Percentiles rank a stretch among this genome's conserved stretches.
These are phyloP conservation scores for Apophysomyces variabilis DNA, from an alignment of 371 early-diverging fungal species.

Conservation along the genomic window DNA sequence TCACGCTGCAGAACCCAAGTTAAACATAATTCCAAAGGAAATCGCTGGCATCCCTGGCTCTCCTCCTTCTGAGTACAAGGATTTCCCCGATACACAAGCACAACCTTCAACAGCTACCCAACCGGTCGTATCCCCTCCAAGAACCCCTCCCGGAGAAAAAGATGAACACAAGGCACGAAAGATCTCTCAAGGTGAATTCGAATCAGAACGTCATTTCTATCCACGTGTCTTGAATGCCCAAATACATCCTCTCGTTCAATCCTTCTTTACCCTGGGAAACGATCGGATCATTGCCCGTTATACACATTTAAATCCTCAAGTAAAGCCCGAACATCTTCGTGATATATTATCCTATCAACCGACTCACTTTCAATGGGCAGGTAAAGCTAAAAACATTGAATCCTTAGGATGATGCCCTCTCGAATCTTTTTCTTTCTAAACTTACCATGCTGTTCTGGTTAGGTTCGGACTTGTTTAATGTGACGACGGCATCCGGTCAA, in stretches of 20 bases:
- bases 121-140: conserved; percentile 38
- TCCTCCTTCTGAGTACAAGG: conserved; percentile 1
- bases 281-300: conserved; percentile 90
- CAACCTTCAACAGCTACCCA: conserved; percentile 16
- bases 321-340: conserved; percentile 67
- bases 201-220: conserved; percentile 88
- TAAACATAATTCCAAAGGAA: not conserved
- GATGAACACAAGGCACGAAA: conserved; percentile 20
- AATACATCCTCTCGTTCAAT: conserved; percentile 87
- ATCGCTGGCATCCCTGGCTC: not conserved
- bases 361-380: conserved; percentile 91
- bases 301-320: conserved; percentile 89
- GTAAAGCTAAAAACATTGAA: conserved; percentile 40
- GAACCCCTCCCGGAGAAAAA: conserved; percentile 37
- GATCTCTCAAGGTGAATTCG: conserved; percentile 79
- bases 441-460: not conserved
- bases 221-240: conserved; percentile 92
- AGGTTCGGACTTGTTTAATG: conserved; percentile 92
- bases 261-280: conserved; percentile 89
- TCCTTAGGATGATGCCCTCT: not conserved
- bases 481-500: conserved; percentile 84
- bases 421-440: conserved; percentile 12
- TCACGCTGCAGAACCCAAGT: not conserved
- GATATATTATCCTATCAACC: conserved; percentile 76
- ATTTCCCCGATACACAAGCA: not conserved